A percentile compares a stretch with the other conserved stretches of the same genome.
phyloP scores from a whole-genome alignment of 192 early-diverging fungal species.

The Globomyces pollinis-pini region DNA sequence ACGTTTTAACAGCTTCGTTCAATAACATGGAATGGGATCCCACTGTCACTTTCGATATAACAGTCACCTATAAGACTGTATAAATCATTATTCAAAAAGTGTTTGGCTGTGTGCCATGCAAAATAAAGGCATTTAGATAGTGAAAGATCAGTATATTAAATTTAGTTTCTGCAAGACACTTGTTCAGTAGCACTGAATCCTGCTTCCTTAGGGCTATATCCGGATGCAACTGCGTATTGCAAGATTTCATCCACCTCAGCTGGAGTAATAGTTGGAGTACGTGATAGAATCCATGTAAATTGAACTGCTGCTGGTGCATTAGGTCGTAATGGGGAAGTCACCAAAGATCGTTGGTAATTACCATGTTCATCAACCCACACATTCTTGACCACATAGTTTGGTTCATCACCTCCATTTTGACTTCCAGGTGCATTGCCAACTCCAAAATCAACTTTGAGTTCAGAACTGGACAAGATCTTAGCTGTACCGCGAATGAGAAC shows the following conservation, averaged over 20 bases:
- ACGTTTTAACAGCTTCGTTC: no score
- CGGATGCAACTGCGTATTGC: neutral
- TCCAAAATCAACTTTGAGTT: slow-evolving; percentile 8
- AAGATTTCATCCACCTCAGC: neutral
- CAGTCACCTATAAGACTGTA: no score
- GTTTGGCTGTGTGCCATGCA: no score
- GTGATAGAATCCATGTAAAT: neutral
- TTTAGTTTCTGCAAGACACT: no score
- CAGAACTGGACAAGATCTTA: neutral
- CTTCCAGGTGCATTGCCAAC: no score
- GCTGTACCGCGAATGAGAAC: neutral
- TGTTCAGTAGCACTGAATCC: neutral
- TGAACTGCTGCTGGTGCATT: neutral
- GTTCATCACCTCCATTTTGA: neutral
- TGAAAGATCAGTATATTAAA: no score
- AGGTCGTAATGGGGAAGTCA: neutral
- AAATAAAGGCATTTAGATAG: no score
- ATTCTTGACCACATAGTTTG: slow-evolving; percentile 2
- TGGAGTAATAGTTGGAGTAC: neutral
- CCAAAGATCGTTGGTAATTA: neutral
- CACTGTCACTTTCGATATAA: no score
- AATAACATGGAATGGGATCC: no score
- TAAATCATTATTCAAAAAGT: no score
- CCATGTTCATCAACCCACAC: neutral
- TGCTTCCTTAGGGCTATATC: neutral